Percentiles rank a stretch among this genome's conserved stretches.
Evolutionary conservation across 345 rosid species (phyloP).

Genomic region (Lumnitzera littorea): DNA sequence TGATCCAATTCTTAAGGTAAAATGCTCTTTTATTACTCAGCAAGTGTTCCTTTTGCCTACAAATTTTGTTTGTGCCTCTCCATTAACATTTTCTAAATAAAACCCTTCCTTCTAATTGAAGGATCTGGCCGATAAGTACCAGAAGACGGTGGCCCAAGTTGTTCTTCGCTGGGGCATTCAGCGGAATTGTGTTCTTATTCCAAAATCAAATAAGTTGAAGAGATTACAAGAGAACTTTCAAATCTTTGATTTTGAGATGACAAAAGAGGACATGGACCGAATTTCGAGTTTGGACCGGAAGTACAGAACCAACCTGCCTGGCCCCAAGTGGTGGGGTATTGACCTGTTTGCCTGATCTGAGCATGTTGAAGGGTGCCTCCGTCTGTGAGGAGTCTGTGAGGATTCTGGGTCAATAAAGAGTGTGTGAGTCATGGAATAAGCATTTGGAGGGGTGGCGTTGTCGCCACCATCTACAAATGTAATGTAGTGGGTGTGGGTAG

Average conservation of each 20-base stretch:
- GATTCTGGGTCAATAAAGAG: no score
- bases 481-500: no score
- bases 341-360: slow-evolving; percentile 68
- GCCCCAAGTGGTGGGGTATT: slow-evolving; percentile 66
- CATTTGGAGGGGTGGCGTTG: no score
- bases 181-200: slow-evolving; percentile 63
- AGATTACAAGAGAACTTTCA: slow-evolving; percentile 61
- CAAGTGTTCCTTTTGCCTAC: neutral
- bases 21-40: neutral
- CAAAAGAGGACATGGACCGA: slow-evolving; percentile 66
- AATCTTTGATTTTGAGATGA: slow-evolving; percentile 56
- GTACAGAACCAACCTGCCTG: slow-evolving; percentile 65
- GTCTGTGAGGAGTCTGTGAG: neutral
- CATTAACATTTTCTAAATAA: neutral
- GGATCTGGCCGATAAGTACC: slow-evolving; percentile 72
- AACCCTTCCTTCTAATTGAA: slow-evolving; percentile 9
- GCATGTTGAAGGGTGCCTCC: neutral
- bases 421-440: no score
- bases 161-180: slow-evolving; percentile 82
- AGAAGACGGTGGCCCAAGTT: slow-evolving; percentile 67
- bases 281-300: slow-evolving; percentile 50
- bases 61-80: neutral
- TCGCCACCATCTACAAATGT: no score
- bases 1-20: slow-evolving; percentile 66
- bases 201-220: slow-evolving; percentile 56